Percentiles rank a stretch among this genome's conserved stretches.
Evolutionary conservation across 768 basidiomycete genomes (phyloP).

Genomic region (Pleurotus sapidus): DNA sequence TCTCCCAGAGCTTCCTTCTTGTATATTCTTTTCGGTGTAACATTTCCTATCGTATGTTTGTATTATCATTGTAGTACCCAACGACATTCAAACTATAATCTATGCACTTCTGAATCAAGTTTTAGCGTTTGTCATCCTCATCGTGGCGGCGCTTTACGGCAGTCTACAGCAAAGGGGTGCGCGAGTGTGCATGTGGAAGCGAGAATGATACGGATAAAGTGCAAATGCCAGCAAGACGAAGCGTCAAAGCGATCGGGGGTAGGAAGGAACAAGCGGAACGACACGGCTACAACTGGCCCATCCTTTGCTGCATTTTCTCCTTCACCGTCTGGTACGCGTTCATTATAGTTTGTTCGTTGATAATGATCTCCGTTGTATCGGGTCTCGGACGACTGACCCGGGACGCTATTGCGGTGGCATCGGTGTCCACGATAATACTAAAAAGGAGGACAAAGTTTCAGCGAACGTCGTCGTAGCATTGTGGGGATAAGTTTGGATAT

Average conservation of each 20-base stretch:
- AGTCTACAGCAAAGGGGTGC: not conserved
- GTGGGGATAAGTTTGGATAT: too few species aligned
- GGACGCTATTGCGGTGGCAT: slow-evolving; percentile 92
- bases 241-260: not conserved
- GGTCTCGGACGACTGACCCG: slow-evolving; percentile 90
- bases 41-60: not conserved
- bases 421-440: slow-evolving; percentile 96
- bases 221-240: not conserved
- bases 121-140: not conserved
- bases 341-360: slow-evolving; percentile 97
- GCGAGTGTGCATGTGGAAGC: not conserved
- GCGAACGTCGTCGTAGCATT: not conserved
- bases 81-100: not conserved
- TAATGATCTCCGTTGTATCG: slow-evolving; percentile 93
- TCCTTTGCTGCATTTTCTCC: slow-evolving; percentile 81
- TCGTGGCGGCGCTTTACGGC: not conserved
- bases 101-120: not conserved
- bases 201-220: not conserved
- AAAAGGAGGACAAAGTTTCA: not conserved
- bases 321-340: slow-evolving; percentile 89
- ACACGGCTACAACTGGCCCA: slow-evolving; percentile 61
- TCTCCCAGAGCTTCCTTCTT: not conserved
- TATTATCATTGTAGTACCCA: not conserved
- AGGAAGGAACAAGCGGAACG: not conserved
- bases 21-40: not conserved